Percentiles rank a stretch among this genome's conserved stretches.
Evolutionary conservation across 2,329 filamentous ascomycete species (phyloP).

Genomic region (Scedosporium boydii): DNA sequence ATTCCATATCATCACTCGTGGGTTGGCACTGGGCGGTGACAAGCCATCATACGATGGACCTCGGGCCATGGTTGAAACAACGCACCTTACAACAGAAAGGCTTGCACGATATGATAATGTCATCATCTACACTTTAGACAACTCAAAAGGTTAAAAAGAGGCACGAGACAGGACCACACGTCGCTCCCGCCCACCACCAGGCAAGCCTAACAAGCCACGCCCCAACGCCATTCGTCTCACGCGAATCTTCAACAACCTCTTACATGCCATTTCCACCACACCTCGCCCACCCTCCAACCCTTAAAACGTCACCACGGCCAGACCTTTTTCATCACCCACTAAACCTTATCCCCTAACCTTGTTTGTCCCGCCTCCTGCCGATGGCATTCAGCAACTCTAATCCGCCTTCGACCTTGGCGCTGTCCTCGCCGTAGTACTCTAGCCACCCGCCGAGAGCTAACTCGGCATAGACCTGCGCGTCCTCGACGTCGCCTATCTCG

Average conservation of each 20-base stretch:
- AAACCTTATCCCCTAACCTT: background rate
- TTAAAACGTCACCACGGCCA: background rate
- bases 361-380: background rate
- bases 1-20: too few species aligned
- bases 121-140: background rate
- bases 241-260: background rate
- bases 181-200: background rate
- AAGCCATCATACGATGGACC: too few species aligned
- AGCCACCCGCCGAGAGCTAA: constrained; percentile 13
- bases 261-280: background rate
- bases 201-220: background rate
- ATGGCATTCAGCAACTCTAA: background rate
- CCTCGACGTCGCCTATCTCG: constrained; percentile 12
- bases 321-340: background rate
- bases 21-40: too few species aligned
- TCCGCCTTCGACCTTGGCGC: background rate
- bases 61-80: too few species aligned
- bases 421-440: constrained; percentile 9
- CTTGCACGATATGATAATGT: background rate
- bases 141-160: background rate
- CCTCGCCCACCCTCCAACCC: background rate
- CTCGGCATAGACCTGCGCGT: constrained; percentile 12
- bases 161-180: background rate
- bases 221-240: background rate
- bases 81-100: background rate